Base-by-base conservation (phyloP, 805 yeast genomes). In the Wickerhamomyces bisporus region DNA sequence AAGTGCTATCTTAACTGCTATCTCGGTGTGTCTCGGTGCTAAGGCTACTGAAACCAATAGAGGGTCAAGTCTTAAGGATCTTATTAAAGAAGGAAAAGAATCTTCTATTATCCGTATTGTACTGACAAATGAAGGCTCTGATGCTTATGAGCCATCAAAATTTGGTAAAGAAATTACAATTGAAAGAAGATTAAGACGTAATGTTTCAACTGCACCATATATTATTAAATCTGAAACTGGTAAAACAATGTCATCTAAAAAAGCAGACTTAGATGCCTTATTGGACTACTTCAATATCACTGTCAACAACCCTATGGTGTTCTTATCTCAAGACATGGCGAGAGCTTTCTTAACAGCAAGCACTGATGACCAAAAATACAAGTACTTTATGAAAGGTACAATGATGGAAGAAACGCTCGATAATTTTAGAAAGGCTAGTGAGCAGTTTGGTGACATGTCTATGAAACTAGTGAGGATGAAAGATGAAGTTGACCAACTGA, bases 321-420 rank as follows among this genome's bases (percentile, higher is more conserved):
- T 93, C 52, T 67, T 93, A 35, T 86, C 95, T 1, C 99, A 93
- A 58, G 97, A 93, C 49, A 85, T 81, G 43, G 98, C 99, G 2
- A 76, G 95, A 48, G 83, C 89, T 13, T 93, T 93, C 55, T 64
- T 93, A 44, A 83, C 95, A 1, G 76, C 81, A 24, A 77, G 93
- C 5, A 71, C 86, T 5, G 83, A 86, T 42, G 69, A 68, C 26
- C 81, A 75, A 34, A 86, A 88, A 59, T 93, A 79, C 58, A 69
- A 70, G 13, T 80, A 76, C 54, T 86, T 91, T 55, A 81, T 83
- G 85, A 74, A 75, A 36, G 96, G 95, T 26, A 79, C 94, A 2
- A 69, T 80, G 50, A 71, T 84, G 34, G 80, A 79, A 39, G 85
- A 80, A 31, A 77, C 82, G n/a, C 61, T 71, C 26, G 69, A 66